Conservation (phyloP, 2,329 filamentous ascomycete genomes). For the Penicillium rolfsii region DNA sequence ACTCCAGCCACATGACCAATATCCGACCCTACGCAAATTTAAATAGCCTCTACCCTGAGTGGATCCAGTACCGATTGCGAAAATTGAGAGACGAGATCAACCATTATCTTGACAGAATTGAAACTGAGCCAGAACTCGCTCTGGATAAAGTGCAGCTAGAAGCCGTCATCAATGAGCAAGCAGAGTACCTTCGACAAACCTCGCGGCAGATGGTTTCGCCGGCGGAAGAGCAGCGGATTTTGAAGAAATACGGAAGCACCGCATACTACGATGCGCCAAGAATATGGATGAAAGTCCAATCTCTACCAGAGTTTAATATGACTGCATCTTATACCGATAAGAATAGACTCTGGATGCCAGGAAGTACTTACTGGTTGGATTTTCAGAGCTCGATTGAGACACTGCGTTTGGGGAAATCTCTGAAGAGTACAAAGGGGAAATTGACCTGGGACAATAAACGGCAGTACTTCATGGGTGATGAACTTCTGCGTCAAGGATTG, state of each 20-base stretch:
- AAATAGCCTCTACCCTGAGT: slow-evolving; percentile 27
- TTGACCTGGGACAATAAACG: slow-evolving; percentile 1
- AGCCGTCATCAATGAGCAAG: slow-evolving; percentile 14
- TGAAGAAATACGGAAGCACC: slow-evolving; percentile 14
- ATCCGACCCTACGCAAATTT: slow-evolving; percentile 26
- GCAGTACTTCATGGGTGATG: slow-evolving; percentile 22
- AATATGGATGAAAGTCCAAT: slow-evolving; percentile 18
- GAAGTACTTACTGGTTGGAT: slow-evolving; percentile 20
- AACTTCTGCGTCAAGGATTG: slow-evolving; percentile 21
- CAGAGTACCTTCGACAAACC: slow-evolving; percentile 19
- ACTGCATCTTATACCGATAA: slow-evolving; percentile 14
- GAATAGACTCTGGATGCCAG: slow-evolving; percentile 14
- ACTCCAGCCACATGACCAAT: slow-evolving; percentile 30
- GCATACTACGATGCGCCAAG: slow-evolving; percentile 18
- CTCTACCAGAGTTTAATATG: slow-evolving; percentile 11
- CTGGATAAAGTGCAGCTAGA: slow-evolving; percentile 7
- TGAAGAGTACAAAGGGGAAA: slow-evolving; percentile 13
- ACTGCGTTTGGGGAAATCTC: slow-evolving; percentile 11
- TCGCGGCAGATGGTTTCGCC: slow-evolving; percentile 22
- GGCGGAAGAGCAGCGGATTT: slow-evolving; percentile 5
- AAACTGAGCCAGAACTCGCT: not conserved
- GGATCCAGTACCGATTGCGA: slow-evolving; percentile 26
- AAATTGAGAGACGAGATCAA: slow-evolving; percentile 23
- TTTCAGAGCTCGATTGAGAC: slow-evolving; percentile 16
- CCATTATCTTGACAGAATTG: slow-evolving; percentile 8